Evolutionary conservation across 129 eudicot genomes (phyloP), one percentile per base, ranked within the genome.

Genomic region (Calendula officinalis): DNA sequence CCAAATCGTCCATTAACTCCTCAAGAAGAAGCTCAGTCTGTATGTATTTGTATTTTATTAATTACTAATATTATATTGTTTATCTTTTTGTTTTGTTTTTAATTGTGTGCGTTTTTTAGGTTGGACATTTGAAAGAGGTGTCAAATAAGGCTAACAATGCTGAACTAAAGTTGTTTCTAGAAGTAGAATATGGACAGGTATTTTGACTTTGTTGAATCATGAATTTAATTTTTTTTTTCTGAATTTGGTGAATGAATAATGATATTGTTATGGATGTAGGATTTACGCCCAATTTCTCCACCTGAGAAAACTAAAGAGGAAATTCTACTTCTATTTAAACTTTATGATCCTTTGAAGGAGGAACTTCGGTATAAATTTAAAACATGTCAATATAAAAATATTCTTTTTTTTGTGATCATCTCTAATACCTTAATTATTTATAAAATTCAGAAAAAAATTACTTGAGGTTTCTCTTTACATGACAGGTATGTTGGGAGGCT

Each of bases 1-100:
- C 95, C 95, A 42, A 88, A 88, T 61, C 86, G 95, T 56, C 95
- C 95, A n/a, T 76, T 88, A 69, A 84, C 95, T 13, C 84, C 86
- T 16, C 91, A 22, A 22, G 30, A 22, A 22, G 30, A 22, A 22
- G 30, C 30, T 22, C 30, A 22, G 30, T 22, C 30, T 56, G 95
- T 88, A 75, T 66, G 80, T 64, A 55, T 22, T 22, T 22, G 30
- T 22, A 22, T 22, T 8, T 14, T 72, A 33, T 60, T 17, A 9
- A 22, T 41, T 45, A 14, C 55, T 53, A 37, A 37, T 22, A 43
- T 22, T 22, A 22, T 22, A 22, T 22, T 22, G 2, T 22, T 22
- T 22, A 22, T 22, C 4, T 59, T 6, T 42, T 50, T 70, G 33
- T 55, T 60, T 50, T 60, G 61, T 59, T 49, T 35, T 39, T 37